Evolutionary conservation across 164 flowering plant genomes (phyloP), one percentile per base, ranked within the genome.

Genomic region (Stephania japonica): DNA sequence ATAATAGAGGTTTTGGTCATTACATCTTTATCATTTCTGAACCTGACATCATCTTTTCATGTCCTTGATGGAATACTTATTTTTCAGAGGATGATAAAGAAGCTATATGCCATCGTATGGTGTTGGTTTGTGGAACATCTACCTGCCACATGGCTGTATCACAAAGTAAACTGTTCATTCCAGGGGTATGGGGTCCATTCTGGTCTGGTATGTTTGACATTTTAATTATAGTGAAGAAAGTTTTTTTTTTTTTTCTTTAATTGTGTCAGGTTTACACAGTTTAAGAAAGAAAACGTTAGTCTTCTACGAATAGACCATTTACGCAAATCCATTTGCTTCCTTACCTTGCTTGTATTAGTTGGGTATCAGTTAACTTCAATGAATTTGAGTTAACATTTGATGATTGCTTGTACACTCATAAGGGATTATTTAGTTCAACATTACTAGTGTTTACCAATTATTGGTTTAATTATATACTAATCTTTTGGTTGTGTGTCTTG

Each of bases 121-220:
- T 87, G 32, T 80, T 95, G 72, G 97, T 95, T 32, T 95, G 99
- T 83, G 99, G 99, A 75, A 95, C 99, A 71, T 93, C 98, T 44
- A 95, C 98, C 66, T 95, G 99, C 79, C 98, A 95, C 73, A 90
- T 95, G 99, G 92, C 94, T 79, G 84, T 95, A 24, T 88, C 98
- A 19, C 80, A 77, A 72, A 81, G 80, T 76, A 92, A 91, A 82
- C 73, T 90, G 75, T 91, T 90, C 78, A 92, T 94, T 81, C 97
- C 99, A 44, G 99, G 97, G 50, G 91, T 94, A 9, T 94, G 97
- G 97, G 99, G 99, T 68, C 99, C 99, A 70, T 92, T 80, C 79
- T 94, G 99, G 99, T 94, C 99, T 82, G 98, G 97, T 94, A 83
- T 43, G 25, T 63, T 38, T 41, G 63, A 16, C 7, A 27, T 43